Evolutionary conservation across 1,139 yeast genomes (phyloP).

Genomic region (Saccharomyces hybrid): DNA sequence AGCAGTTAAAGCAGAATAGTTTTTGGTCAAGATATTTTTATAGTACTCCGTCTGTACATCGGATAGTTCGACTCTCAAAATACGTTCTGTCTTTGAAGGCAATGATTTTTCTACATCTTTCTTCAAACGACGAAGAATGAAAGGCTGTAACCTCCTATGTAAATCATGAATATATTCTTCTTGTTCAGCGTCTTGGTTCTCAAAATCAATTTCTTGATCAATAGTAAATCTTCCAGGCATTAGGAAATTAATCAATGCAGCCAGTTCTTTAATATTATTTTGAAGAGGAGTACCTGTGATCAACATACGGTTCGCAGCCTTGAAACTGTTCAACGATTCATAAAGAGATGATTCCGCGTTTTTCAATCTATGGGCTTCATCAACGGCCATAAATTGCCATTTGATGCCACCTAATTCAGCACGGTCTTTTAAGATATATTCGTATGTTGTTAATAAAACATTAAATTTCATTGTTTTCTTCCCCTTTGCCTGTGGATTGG

Average conservation of each 20-base stretch:
- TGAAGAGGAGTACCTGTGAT: conserved; percentile 93
- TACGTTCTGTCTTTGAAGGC: conserved; percentile 92
- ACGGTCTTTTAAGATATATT: conserved; percentile 85
- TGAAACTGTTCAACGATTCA: conserved; percentile 46
- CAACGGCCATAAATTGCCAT: conserved; percentile 35
- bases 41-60: conserved; percentile 94
- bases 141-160: conserved; percentile 76
- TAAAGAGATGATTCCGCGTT: conserved; percentile 47
- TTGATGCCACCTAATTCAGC: conserved; percentile 68
- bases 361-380: too few relatives aligned
- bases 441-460: conserved; percentile 84
- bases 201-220: conserved; percentile 62
- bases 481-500: conserved; percentile 38
- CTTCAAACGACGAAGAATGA: too few relatives aligned
- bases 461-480: conserved; percentile 74
- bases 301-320: conserved; percentile 60
- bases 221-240: conserved; percentile 80
- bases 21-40: conserved; percentile 83
- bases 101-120: conserved; percentile 48
- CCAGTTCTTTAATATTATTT: conserved; percentile 76
- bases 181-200: conserved; percentile 76
- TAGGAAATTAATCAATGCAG: conserved; percentile 84
- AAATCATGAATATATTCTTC: conserved; percentile 81
- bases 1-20: conserved; percentile 82
- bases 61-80: conserved; percentile 86